Evolutionary conservation across 2,329 filamentous ascomycete genomes (phyloP).

Genomic region (Neofusicoccum sp.): DNA sequence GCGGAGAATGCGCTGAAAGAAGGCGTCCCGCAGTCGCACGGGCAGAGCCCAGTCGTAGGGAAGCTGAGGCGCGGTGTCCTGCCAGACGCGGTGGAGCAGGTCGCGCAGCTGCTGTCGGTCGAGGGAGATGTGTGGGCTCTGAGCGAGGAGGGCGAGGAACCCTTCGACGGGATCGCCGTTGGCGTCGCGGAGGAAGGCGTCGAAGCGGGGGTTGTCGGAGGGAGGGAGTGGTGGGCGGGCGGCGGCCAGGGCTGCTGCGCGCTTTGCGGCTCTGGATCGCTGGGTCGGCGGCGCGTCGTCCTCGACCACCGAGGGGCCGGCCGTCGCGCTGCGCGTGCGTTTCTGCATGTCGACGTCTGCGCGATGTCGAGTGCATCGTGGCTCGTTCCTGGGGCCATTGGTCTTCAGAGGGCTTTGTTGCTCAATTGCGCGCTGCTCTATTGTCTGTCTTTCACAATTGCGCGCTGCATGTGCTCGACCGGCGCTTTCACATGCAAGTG

Average conservation of each 20-base stretch:
- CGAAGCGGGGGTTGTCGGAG: neutral
- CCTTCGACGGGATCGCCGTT: slow-evolving; percentile 9
- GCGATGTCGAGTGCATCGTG: neutral
- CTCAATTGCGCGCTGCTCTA: neutral
- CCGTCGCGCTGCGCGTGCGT: neutral
- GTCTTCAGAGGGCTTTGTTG: neutral
- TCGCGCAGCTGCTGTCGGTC: neutral
- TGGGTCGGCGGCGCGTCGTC: neutral
- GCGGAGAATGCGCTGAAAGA: neutral
- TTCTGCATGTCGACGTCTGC: neutral
- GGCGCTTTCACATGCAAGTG: slow-evolving; percentile 8
- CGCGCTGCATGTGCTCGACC: neutral
- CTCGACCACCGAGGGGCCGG: neutral
- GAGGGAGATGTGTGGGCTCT: neutral
- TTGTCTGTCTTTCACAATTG: neutral
- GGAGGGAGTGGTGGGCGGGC: neutral
- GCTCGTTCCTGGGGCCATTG: neutral
- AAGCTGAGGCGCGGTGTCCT: neutral
- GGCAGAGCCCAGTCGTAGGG: slow-evolving; percentile 13
- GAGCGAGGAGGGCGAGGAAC: neutral
- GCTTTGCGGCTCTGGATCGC: neutral
- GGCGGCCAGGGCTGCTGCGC: neutral
- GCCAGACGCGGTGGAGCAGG: slow-evolving; percentile 5
- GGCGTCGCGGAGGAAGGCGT: neutral
- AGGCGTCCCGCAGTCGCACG: neutral